Evolutionary conservation across 768 basidiomycete species (phyloP), one percentile per base, ranked within the genome.

Genomic region (Pilatotrama ljubarskyi): DNA sequence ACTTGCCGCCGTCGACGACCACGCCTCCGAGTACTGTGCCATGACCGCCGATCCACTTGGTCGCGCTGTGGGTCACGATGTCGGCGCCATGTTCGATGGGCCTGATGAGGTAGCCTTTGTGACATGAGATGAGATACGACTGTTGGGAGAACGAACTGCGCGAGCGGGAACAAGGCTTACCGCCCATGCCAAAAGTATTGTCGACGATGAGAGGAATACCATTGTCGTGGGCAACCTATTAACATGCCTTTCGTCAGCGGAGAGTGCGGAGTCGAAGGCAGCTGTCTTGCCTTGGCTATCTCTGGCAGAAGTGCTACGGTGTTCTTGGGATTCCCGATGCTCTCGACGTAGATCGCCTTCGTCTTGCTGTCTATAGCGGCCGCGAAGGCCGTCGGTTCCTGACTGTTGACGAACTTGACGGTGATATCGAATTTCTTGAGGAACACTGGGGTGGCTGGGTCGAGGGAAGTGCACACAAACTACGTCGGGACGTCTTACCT

Each of bases 1-100:
- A 92, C 55, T 87, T 89, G 48, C 87, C 90, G 6, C 83, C 80
- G 70, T 91, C 90, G 53, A 93, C 74, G 61, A 93, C 76, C 17
- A 91, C 83, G 41, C 91, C 91, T 7, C 80, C 89, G 47, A 93
- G 88, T 26, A 87, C 88, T 0, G 85, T 92, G 32, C 91, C 90
- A 61, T 91, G 89, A 0, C 88, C 87, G 15, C 87, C 86, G 41
- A 93, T 91, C 91, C 91, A 93, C 69, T 93, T 92, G 1, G 91
- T 91, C 0, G 88, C 87, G 50, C 85, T 88, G 70, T 91, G 86
- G n/a, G 90, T 51, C 55, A 92, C 77, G 58, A 93, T 89, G 65
- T 93, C 89, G 0, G 91, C 90, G 15, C 91, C 91, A 65, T 83
- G 79, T 20, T 85, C 80, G 61, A 92, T 84, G 1, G 91, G 91